Conservation (phyloP, 495 filamentous ascomycete species). For the Sporormia fimetaria region DNA sequence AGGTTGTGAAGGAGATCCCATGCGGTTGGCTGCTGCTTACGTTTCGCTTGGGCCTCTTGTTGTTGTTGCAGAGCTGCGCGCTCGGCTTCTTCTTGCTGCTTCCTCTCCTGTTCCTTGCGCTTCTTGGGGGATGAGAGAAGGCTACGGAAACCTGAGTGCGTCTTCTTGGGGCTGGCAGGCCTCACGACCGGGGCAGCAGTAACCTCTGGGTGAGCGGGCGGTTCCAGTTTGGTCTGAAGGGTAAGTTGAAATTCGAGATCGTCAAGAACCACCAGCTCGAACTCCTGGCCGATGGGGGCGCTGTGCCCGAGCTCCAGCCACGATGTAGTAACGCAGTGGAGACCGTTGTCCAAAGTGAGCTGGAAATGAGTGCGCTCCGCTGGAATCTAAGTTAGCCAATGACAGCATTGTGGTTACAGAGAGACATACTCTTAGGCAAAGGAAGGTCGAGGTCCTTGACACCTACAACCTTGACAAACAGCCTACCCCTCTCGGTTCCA, state of each 20-base stretch:
- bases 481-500: slow-evolving; percentile 74
- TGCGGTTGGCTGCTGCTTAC: slow-evolving; percentile 46
- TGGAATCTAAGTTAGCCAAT: slow-evolving; percentile 34
- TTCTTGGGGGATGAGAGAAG: slow-evolving; percentile 92
- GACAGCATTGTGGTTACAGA: not conserved
- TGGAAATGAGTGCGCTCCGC: slow-evolving; percentile 87
- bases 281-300: slow-evolving; percentile 95
- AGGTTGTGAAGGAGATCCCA: slow-evolving; percentile 83
- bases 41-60: slow-evolving; percentile 53
- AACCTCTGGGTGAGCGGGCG: slow-evolving; percentile 45
- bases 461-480: slow-evolving; percentile 95
- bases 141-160: slow-evolving; percentile 69
- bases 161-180: slow-evolving; percentile 46
- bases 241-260: slow-evolving; percentile 96
- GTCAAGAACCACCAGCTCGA: slow-evolving; percentile 91
- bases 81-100: slow-evolving; percentile 64
- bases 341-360: slow-evolving; percentile 88
- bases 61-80: slow-evolving; percentile 49
- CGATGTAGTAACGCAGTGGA: slow-evolving; percentile 93
- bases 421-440: slow-evolving; percentile 66
- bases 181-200: slow-evolving; percentile 34
- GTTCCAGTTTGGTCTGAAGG: slow-evolving; percentile 85
- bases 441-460: slow-evolving; percentile 91
- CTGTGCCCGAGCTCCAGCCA: slow-evolving; percentile 89
- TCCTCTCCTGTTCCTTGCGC: slow-evolving; percentile 80